These are phyloP conservation scores for Rheum nobile DNA, from an alignment of 148 eudicot species.

Conservation along the genomic window DNA sequence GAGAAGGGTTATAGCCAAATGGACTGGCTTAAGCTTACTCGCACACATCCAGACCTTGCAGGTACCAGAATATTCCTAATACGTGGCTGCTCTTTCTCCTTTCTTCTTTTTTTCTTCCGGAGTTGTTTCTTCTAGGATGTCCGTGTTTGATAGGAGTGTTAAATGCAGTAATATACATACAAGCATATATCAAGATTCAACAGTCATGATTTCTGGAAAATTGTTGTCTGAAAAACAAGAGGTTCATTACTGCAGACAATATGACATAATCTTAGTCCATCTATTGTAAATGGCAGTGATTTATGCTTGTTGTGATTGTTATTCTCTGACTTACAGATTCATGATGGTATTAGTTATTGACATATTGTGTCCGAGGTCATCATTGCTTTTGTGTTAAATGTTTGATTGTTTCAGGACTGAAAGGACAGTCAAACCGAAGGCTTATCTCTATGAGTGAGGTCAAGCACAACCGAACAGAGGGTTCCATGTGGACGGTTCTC, in stretches of 20 bases:
- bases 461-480: constrained; percentile 74
- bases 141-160: not conserved
- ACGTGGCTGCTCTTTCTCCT: too few relatives aligned
- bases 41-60: constrained; percentile 92
- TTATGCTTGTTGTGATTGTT: not conserved
- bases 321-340: not conserved
- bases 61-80: constrained; percentile 29
- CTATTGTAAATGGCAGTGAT: not conserved
- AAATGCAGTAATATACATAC: not conserved
- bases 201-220: not conserved
- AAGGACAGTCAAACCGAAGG: constrained; percentile 81
- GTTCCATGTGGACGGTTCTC: constrained; percentile 89
- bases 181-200: not conserved
- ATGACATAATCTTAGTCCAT: not conserved
- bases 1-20: constrained; percentile 90
- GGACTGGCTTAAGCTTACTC: constrained; percentile 96
- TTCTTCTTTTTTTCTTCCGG: too few relatives aligned
- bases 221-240: not conserved
- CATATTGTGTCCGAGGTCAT: not conserved
- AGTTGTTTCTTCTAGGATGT: too few relatives aligned
- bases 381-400: not conserved
- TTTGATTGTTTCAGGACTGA: constrained; percentile 36
- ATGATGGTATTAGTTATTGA: not conserved
- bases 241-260: not conserved
- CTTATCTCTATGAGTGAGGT: constrained; percentile 73